phyloP scores from a whole-genome alignment of 108 stramenopile genomes.

The Stephanodiscus minutulus region DNA sequence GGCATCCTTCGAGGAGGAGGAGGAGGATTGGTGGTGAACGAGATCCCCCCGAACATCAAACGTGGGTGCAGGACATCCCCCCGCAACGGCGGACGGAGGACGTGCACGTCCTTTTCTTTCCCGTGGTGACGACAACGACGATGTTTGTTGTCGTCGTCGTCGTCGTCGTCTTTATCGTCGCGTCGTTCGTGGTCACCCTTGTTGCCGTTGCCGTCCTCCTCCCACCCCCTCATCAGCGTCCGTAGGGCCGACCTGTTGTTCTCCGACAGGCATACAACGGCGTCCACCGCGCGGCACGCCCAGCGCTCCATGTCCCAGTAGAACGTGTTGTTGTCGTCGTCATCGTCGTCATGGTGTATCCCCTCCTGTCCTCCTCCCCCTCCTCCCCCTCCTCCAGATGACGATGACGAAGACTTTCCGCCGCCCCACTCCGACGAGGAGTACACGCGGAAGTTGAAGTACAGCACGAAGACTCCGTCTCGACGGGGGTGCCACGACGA shows the following conservation, averaged over 20 bases:
- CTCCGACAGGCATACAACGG: slow-evolving; percentile 46
- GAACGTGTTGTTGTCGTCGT: slow-evolving; percentile 26
- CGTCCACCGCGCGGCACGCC: slow-evolving; percentile 45
- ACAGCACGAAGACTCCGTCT: slow-evolving; percentile 14
- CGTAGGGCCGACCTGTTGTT: slow-evolving; percentile 26
- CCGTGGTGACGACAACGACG: background rate
- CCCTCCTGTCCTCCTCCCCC: no score
- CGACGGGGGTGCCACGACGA: background rate
- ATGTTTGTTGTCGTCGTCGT: no score
- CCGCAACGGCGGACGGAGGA: slow-evolving; percentile 51
- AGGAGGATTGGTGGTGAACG: no score
- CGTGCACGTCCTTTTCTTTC: slow-evolving; percentile 4
- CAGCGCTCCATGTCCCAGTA: slow-evolving; percentile 44
- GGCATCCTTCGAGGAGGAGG: slow-evolving; percentile 33
- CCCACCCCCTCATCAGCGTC: slow-evolving; percentile 10
- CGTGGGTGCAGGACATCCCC: no score
- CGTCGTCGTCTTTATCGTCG: background rate
- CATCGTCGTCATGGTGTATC: background rate
- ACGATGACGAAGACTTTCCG: background rate
- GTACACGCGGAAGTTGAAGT: slow-evolving; percentile 58
- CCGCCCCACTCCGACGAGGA: slow-evolving; percentile 19
- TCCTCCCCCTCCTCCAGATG: no score
- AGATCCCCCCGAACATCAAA: no score
- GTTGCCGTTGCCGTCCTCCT: no score
- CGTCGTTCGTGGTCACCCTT: no score